Conservation (phyloP, 345 rosid genomes). For the Populus tremula region DNA sequence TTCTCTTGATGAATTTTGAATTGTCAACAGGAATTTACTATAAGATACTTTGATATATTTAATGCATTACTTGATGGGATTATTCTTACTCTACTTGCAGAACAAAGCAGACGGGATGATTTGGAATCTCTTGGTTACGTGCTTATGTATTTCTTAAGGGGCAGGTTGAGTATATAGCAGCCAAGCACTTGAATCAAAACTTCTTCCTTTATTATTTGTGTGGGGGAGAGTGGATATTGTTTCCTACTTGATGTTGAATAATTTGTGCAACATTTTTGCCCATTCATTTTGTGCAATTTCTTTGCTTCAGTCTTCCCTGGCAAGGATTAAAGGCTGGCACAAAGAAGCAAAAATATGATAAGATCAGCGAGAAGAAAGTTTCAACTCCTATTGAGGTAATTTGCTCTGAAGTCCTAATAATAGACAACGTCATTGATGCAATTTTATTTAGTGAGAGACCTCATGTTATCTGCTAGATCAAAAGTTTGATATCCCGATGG, state of each 20-base stretch:
- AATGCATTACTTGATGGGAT: neutral
- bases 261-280: conserved; percentile 5
- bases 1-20: neutral
- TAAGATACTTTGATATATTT: neutral
- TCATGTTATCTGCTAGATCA: neutral
- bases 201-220: neutral
- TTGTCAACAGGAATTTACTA: neutral
- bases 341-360: conserved; percentile 97
- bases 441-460: neutral
- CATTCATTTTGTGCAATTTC: conserved; percentile 14
- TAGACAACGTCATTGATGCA: neutral
- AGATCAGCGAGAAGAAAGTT: conserved; percentile 94
- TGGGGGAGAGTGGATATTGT: neutral
- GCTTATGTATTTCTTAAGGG: conserved; percentile 92
- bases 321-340: conserved; percentile 94
- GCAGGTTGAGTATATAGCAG: conserved; percentile 54
- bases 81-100: conserved; percentile 39
- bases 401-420: neutral
- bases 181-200: neutral
- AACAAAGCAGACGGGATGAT: conserved; percentile 99
- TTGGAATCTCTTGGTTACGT: conserved; percentile 98
- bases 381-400: conserved; percentile 81
- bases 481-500: neutral
- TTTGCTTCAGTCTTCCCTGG: conserved; percentile 83
- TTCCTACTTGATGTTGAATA: neutral